A percentile compares a stretch with the other conserved stretches of the same genome.
These are phyloP conservation scores for Phaffia rhodozyma DNA, from an alignment of 1,284 basidiomycete species.

Conservation along the genomic window DNA sequence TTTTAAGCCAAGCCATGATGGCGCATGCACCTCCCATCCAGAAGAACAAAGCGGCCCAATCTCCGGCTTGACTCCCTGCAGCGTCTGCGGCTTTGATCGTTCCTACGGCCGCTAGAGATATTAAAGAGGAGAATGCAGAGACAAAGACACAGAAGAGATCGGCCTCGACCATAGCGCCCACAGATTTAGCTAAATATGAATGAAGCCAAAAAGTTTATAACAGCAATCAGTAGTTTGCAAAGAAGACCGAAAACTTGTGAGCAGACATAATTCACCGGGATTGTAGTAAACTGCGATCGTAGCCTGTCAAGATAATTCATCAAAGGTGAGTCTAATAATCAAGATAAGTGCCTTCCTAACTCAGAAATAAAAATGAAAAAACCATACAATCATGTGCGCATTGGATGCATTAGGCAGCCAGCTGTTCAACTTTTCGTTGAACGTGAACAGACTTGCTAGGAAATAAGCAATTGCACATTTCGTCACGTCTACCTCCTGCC, in stretches of 20 bases:
- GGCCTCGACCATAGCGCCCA: conserved; percentile 83
- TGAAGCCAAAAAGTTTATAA: neutral
- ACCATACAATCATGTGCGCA: conserved; percentile 4
- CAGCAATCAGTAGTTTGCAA: neutral
- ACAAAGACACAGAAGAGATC: conserved; percentile 53
- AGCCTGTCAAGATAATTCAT: conserved; percentile 51
- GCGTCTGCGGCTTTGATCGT: conserved; percentile 42
- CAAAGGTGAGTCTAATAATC: conserved; percentile 36
- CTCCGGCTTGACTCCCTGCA: conserved; percentile 31
- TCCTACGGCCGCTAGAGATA: conserved; percentile 62
- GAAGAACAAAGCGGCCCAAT: conserved; percentile 47
- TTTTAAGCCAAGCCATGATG: conserved; percentile 56
- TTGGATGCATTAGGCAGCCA: conserved; percentile 25
- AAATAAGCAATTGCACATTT: conserved; percentile 90
- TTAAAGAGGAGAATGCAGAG: conserved; percentile 55
- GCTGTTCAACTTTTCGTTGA: conserved; percentile 45
- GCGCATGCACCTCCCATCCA: conserved; percentile 79
- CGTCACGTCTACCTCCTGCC: conserved; percentile 41
- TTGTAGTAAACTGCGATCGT: conserved; percentile 51
- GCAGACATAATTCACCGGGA: conserved; percentile 23
- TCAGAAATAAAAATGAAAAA: neutral
- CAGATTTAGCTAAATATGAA: conserved; percentile 45
- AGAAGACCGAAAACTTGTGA: neutral
- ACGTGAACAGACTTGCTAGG: conserved; percentile 84
- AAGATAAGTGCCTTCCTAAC: neutral